Evolutionary conservation across 371 early-diverging fungal genomes (phyloP).

Genomic region (Actinomortierella ambigua): DNA sequence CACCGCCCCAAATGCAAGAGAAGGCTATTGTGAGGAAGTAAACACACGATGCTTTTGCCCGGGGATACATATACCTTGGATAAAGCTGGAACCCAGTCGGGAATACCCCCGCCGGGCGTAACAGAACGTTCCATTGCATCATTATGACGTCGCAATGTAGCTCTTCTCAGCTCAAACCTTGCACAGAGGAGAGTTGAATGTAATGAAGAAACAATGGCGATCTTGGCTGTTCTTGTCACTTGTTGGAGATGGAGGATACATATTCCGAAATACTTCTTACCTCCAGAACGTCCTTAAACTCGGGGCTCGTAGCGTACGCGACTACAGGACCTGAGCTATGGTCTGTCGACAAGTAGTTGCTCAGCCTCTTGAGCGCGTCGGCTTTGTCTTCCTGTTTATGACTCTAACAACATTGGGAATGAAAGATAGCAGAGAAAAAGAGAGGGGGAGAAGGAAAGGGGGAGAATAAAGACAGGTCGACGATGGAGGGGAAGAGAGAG

Average conservation of each 20-base stretch:
- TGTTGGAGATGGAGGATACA: no score
- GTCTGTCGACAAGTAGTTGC: conserved; percentile 30
- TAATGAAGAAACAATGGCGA: no score
- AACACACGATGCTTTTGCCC: no score
- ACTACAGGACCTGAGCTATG: conserved; percentile 22
- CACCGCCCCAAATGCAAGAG: not conserved
- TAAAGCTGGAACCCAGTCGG: no score
- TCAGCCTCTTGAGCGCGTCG: conserved; percentile 27
- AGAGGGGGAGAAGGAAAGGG: not conserved
- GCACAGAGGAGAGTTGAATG: no score
- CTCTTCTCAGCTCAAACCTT: no score
- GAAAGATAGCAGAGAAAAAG: not conserved
- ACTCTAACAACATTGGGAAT: conserved; percentile 11
- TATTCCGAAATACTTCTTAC: conserved; percentile 9
- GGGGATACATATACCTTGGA: no score
- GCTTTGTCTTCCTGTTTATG: conserved; percentile 14
- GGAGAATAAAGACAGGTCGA: not conserved
- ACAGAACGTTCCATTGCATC: no score
- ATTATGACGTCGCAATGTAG: no score
- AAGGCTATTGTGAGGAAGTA: not conserved
- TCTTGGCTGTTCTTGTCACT: no score
- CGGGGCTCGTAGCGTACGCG: conserved; percentile 22
- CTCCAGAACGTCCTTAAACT: conserved; percentile 26
- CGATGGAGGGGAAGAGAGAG: not conserved
- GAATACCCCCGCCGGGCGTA: no score